Conservation (phyloP, 2,329 filamentous ascomycete species). For the Thielaviopsis ethacetica region DNA sequence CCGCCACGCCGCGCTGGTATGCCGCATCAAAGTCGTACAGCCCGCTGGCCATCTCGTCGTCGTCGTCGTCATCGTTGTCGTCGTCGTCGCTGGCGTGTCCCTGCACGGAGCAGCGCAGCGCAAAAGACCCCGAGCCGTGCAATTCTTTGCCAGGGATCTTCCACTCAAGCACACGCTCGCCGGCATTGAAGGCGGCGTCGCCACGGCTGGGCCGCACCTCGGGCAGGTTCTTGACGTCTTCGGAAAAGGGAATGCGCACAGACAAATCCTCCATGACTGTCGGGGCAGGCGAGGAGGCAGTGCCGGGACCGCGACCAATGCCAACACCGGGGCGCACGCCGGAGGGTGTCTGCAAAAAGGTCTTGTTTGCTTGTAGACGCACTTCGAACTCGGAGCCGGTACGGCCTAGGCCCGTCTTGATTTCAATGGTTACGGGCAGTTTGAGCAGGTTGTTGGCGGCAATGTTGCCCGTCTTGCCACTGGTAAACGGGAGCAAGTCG, state of each 20-base stretch:
- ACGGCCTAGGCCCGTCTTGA: constrained; percentile 63
- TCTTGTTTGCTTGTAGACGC: constrained; percentile 52
- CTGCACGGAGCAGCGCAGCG: constrained; percentile 64
- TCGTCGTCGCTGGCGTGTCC: constrained; percentile 38
- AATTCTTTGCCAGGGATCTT: constrained; percentile 64
- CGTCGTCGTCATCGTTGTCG: constrained; percentile 32
- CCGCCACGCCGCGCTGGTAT: constrained; percentile 3
- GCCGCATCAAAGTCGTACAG: constrained; percentile 9
- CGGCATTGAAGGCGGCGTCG: constrained; percentile 66
- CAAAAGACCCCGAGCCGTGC: constrained; percentile 49
- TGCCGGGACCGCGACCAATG: constrained; percentile 33
- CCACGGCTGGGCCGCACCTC: constrained; percentile 69
- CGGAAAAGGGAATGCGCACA: constrained; percentile 64
- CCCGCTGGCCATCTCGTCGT: constrained; percentile 19
- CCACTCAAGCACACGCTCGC: constrained; percentile 65
- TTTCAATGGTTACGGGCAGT: constrained; percentile 65
- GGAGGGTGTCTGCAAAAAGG: constrained; percentile 31
- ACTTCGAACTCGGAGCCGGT: constrained; percentile 79
- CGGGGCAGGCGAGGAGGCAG: constrained; percentile 34
- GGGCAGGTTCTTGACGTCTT: constrained; percentile 63
- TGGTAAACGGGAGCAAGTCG: constrained; percentile 62
- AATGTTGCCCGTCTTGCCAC: constrained; percentile 36
- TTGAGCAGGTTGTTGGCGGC: constrained; percentile 51
- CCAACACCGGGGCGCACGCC: constrained; percentile 18
- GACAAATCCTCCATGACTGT: constrained; percentile 52